These are phyloP conservation scores for Bipolaris sorokiniana DNA, from an alignment of 2,329 filamentous ascomycete genomes.

Conservation along the genomic window DNA sequence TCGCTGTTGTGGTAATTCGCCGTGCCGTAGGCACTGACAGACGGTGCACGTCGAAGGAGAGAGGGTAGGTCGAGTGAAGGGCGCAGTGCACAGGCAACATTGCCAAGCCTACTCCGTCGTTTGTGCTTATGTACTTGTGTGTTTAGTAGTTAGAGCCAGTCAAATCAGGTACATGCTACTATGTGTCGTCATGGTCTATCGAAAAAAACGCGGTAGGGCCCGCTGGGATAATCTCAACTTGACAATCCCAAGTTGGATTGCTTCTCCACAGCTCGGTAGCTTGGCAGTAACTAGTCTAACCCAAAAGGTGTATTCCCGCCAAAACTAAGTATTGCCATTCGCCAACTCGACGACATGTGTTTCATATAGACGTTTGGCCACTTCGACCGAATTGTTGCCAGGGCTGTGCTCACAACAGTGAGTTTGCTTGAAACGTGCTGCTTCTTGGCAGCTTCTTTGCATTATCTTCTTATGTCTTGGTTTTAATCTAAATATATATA, in stretches of 20 bases:
- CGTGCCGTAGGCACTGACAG: conserved; percentile 10
- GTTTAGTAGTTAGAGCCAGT: not conserved
- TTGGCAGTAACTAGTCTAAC: no score
- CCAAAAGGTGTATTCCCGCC: no score
- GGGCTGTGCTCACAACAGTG: no score
- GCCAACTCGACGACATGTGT: no score
- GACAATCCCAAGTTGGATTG: not conserved
- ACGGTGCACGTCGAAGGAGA: not conserved
- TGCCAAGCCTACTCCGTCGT: not conserved
- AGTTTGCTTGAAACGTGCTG: no score
- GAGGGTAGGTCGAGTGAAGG: not conserved
- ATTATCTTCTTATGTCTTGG: no score
- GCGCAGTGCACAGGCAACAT: not conserved
- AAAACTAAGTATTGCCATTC: no score
- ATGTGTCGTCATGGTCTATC: not conserved
- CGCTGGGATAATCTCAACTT: no score
- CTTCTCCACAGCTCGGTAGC: not conserved
- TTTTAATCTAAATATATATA: no score
- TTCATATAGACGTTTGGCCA: no score
- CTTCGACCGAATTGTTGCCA: no score
- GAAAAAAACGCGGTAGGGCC: not conserved
- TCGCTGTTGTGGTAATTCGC: conserved; percentile 13
- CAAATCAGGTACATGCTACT: not conserved
- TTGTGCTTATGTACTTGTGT: not conserved
- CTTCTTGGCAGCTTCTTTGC: no score